Percentiles rank a stretch among this genome's conserved stretches.
Evolutionary conservation across 225 moss, liverwort and hornwort species (phyloP).

Genomic region (Ulota crispa): DNA sequence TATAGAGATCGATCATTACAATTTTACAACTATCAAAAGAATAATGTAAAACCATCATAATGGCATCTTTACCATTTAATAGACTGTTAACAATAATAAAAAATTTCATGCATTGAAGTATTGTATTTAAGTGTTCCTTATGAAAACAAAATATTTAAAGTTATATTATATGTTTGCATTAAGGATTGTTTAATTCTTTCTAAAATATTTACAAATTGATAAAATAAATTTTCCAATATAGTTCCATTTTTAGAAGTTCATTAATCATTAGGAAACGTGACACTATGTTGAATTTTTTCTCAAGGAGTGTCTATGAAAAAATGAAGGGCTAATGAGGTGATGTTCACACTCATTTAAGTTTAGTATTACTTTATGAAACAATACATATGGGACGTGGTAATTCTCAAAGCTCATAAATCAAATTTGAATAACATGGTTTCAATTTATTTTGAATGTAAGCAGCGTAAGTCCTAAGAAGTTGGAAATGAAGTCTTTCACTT

Average conservation of each 20-base stretch:
- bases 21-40: too few species aligned
- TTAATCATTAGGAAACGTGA: too few species aligned
- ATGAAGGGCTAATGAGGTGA: too few species aligned
- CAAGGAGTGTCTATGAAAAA: not conserved
- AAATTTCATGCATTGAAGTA: not conserved
- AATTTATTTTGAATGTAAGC: not conserved
- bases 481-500: fast-evolving
- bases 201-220: too few species aligned
- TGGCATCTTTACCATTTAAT: not conserved
- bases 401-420: fast-evolving
- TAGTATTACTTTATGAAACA: fast-evolving
- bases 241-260: too few species aligned
- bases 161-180: fast-evolving
- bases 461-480: fast-evolving
- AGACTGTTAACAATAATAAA: not conserved
- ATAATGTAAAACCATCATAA: fast-evolving
- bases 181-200: not conserved
- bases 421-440: fast-evolving
- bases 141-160: fast-evolving
- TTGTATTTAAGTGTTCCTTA: not conserved
- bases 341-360: fast-evolving
- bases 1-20: not conserved
- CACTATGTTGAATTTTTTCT: not conserved
- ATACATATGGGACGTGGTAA: not conserved
- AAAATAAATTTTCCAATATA: too few species aligned